Evolutionary conservation across 2,329 filamentous ascomycete species (phyloP).

Genomic region (Chaetomium strumarium): DNA sequence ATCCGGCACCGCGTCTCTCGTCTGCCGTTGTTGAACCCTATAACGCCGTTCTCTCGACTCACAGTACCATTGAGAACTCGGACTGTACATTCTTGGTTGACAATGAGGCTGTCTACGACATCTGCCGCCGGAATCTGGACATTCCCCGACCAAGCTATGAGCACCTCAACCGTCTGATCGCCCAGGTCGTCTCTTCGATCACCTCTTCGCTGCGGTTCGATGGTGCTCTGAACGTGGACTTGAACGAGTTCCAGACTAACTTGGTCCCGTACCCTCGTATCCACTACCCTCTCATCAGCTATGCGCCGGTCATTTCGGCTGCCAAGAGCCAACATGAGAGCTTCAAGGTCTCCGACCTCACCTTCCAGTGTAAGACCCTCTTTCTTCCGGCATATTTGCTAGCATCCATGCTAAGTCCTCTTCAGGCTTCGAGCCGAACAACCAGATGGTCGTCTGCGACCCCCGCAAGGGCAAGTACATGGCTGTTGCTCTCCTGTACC

Average conservation of each 20-base stretch:
- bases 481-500: constrained; percentile 67
- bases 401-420: background rate
- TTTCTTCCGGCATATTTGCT: background rate
- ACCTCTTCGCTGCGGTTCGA: constrained; percentile 68
- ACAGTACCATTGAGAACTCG: constrained; percentile 73
- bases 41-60: constrained; percentile 67
- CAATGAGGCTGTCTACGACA: constrained; percentile 70
- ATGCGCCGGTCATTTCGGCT: constrained; percentile 64
- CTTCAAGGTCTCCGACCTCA: constrained; percentile 76
- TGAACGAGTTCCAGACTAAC: constrained; percentile 76
- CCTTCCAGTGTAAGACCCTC: constrained; percentile 60
- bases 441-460: constrained; percentile 73
- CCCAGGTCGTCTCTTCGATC: constrained; percentile 69
- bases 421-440: constrained; percentile 68
- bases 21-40: constrained; percentile 69
- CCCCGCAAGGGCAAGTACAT: constrained; percentile 72
- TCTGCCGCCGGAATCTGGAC: constrained; percentile 66
- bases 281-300: constrained; percentile 68
- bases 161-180: constrained; percentile 67
- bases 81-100: constrained; percentile 74
- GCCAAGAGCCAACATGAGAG: constrained; percentile 78
- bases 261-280: constrained; percentile 68
- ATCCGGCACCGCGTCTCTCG: constrained; percentile 63
- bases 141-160: constrained; percentile 64
- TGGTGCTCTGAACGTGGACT: constrained; percentile 65